These are phyloP conservation scores for Stephanodiscus triporus DNA, from an alignment of 108 stramenopile genomes.

Conservation along the genomic window DNA sequence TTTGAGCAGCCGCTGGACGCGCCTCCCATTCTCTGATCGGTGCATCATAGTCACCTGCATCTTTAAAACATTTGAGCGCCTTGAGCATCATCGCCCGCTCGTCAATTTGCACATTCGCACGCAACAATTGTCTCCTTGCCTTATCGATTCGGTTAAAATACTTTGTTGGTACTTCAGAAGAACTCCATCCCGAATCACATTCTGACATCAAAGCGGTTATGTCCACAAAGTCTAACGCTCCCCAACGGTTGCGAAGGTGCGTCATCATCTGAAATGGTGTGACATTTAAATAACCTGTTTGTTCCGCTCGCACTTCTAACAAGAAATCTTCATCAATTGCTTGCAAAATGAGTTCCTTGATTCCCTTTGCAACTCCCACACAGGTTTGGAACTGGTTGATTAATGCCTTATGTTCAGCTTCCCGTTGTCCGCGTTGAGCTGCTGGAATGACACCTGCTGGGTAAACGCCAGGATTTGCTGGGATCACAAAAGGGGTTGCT, in stretches of 20 bases:
- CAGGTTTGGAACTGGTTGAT: not conserved
- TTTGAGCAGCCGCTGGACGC: not conserved
- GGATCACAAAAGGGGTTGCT: not conserved
- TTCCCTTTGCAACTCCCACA: not conserved
- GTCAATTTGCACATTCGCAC: not conserved
- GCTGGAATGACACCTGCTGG: not conserved
- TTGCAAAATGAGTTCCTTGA: conserved; percentile 5
- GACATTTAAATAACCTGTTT: not conserved
- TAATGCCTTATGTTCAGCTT: conserved; percentile 3
- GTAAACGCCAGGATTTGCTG: not conserved
- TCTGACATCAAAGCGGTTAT: not conserved
- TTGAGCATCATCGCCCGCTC: not conserved
- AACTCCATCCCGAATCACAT: not conserved
- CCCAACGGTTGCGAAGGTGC: not conserved
- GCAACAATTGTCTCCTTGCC: not conserved
- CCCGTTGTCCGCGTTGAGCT: not conserved
- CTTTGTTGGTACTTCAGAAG: not conserved
- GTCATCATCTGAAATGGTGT: not conserved
- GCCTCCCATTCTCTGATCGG: conserved; percentile 1
- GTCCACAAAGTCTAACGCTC: not conserved
- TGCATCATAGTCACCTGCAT: not conserved
- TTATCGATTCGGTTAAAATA: conserved; percentile 3
- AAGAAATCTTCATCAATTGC: not conserved
- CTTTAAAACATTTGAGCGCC: not conserved
- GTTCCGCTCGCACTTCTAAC: not conserved